Conservation (phyloP, 2,329 filamentous ascomycete genomes). For the Aspergillus flavus region DNA sequence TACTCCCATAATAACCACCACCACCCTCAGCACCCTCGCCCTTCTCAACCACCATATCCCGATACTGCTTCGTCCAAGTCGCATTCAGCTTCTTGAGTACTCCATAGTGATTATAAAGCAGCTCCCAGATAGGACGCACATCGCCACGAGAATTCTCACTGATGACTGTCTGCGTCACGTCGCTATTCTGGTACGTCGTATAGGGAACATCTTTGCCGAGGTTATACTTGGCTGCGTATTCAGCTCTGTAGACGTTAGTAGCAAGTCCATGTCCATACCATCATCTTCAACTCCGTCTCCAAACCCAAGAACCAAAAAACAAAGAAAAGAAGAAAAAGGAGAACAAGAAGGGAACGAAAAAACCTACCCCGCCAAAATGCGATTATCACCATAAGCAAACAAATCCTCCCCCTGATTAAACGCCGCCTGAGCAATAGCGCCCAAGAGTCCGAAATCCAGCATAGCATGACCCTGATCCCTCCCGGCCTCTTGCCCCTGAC, state of each 20-base stretch:
- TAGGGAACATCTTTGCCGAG: conserved; percentile 47
- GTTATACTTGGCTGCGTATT: conserved; percentile 45
- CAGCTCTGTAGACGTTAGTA: conserved; percentile 7
- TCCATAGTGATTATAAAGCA: conserved; percentile 46
- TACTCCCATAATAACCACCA: conserved; percentile 47
- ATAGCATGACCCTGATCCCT: conserved; percentile 51
- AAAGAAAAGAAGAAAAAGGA: no score
- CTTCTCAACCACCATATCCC: conserved; percentile 39
- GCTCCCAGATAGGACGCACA: conserved; percentile 44
- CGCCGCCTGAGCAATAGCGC: conserved; percentile 45
- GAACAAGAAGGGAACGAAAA: background rate
- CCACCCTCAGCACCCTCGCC: conserved; percentile 47
- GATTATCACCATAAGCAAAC: conserved; percentile 37
- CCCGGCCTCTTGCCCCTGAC: conserved; percentile 47
- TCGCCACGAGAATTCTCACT: conserved; percentile 32
- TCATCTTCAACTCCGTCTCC: no score
- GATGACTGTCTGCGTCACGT: conserved; percentile 41
- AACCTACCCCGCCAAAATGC: conserved; percentile 41
- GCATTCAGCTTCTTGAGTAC: conserved; percentile 42
- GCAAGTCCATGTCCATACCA: no score
- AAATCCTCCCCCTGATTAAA: conserved; percentile 49
- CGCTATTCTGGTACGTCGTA: conserved; percentile 41
- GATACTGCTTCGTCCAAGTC: conserved; percentile 41
- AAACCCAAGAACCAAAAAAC: no score
- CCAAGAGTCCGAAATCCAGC: conserved; percentile 44